phyloP scores from a whole-genome alignment of 164 flowering plant genomes.

The Cinnamomum micranthum region DNA sequence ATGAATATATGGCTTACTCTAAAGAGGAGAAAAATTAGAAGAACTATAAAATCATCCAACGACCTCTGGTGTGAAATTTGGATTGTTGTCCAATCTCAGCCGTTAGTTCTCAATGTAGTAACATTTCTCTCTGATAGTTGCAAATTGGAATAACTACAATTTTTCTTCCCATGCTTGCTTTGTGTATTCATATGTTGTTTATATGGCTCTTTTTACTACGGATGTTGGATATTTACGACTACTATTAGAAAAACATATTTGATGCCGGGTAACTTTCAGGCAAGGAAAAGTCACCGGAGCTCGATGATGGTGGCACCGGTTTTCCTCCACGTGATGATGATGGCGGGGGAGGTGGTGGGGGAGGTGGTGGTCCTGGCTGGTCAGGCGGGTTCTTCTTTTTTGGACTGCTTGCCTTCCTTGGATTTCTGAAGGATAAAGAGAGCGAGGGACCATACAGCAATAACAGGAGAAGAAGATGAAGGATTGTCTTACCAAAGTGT shows the following conservation, averaged over 20 bases:
- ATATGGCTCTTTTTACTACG: background rate
- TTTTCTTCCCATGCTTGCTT: background rate
- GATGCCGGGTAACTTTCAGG: constrained; percentile 28
- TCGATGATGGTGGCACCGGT: constrained; percentile 88
- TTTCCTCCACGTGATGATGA: constrained; percentile 90
- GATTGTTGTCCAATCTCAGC: no score
- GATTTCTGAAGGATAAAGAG: constrained; percentile 78
- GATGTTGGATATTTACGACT: background rate
- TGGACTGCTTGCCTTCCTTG: constrained; percentile 83
- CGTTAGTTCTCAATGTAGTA: no score
- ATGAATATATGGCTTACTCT: no score
- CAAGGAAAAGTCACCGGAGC: constrained; percentile 73
- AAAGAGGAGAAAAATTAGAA: no score
- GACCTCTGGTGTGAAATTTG: no score
- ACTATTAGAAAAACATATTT: background rate
- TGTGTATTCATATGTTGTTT: background rate
- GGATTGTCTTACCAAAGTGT: no score
- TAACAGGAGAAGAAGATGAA: constrained; percentile 18
- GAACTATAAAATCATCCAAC: no score
- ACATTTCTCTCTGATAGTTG: background rate
- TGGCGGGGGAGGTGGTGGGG: constrained; percentile 48
- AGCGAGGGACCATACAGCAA: constrained; percentile 45
- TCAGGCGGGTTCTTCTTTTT: constrained; percentile 87
- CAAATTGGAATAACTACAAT: no score
- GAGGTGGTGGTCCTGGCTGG: constrained; percentile 89